Conservation (phyloP, 2,329 filamentous ascomycete species). For the Botrytis fabae region DNA sequence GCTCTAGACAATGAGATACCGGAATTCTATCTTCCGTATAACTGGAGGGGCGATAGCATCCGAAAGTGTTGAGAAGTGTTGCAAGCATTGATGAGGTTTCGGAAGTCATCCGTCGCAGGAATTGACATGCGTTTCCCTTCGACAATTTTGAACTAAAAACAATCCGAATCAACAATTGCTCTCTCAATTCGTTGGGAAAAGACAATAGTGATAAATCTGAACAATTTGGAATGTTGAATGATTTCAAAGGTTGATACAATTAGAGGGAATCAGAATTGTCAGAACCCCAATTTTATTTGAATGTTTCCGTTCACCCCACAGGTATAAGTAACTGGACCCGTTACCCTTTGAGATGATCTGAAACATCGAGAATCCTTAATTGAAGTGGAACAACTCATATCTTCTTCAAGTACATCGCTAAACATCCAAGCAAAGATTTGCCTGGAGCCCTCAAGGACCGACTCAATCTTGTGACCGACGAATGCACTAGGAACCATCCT, state of each 20-base stretch:
- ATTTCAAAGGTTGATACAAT: not conserved
- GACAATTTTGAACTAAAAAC: not conserved
- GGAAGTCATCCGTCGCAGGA: not conserved
- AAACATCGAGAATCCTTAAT: not conserved
- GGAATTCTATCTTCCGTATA: not conserved
- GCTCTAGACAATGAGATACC: not conserved
- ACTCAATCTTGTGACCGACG: not conserved
- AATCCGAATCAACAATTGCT: not conserved
- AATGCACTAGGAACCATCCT: not conserved
- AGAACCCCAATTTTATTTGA: not conserved
- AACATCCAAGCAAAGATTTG: not conserved
- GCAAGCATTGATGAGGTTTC: not conserved
- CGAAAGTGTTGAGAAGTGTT: not conserved
- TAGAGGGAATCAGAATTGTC: not conserved
- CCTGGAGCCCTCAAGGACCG: not conserved
- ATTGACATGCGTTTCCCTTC: not conserved
- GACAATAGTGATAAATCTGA: fast-evolving
- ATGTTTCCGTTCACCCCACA: not conserved
- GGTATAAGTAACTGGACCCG: not conserved
- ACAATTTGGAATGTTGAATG: not conserved
- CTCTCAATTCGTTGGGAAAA: not conserved
- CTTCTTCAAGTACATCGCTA: not conserved
- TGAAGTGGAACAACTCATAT: not conserved
- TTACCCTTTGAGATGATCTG: not conserved
- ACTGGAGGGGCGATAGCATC: not conserved